Evolutionary conservation across 2,329 filamentous ascomycete species (phyloP).

Genomic region (Colletotrichum camelliae): DNA sequence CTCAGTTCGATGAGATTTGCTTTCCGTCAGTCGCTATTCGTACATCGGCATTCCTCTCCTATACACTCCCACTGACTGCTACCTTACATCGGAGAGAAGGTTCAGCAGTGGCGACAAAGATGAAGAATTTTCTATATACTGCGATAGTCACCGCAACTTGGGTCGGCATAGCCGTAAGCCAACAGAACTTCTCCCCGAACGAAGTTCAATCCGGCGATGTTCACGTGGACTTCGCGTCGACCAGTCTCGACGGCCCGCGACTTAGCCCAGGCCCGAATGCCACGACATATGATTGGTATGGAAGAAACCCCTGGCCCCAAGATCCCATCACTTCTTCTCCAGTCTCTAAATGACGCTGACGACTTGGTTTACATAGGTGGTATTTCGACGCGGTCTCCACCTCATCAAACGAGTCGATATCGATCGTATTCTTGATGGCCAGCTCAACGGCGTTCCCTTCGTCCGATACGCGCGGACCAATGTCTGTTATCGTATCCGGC

Average conservation of each 20-base stretch:
- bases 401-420: neutral
- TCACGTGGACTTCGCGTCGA: neutral
- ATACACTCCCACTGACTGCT: neutral
- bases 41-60: neutral
- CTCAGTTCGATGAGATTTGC: fast-evolving
- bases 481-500: neutral
- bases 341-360: neutral
- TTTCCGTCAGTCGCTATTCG: neutral
- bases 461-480: neutral
- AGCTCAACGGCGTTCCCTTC: neutral
- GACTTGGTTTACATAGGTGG: neutral
- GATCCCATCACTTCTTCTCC: neutral
- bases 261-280: neutral
- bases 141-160: neutral
- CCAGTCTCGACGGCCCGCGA: neutral
- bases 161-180: neutral
- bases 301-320: neutral
- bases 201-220: neutral
- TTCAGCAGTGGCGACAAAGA: neutral
- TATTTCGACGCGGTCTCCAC: neutral
- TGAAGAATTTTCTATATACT: neutral
- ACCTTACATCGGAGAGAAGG: neutral
- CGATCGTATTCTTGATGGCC: neutral
- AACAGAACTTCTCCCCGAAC: neutral
- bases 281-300: neutral